phyloP scores from a whole-genome alignment of 805 yeast species.

The Zygoascus bituminiphila region DNA sequence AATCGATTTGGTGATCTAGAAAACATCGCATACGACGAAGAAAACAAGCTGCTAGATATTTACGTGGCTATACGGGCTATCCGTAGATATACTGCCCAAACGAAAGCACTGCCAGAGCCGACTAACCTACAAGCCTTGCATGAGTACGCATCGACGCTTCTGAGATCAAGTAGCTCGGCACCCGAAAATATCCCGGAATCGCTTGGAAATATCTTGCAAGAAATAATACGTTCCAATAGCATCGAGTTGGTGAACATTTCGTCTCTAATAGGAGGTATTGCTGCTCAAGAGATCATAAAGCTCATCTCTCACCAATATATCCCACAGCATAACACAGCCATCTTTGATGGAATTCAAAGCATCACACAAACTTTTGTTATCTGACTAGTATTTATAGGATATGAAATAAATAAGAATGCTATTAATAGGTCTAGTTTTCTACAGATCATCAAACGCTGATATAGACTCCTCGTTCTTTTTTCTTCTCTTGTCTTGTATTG shows the following conservation, averaged over 20 bases:
- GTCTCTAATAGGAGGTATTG: constrained; percentile 76
- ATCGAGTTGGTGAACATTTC: constrained; percentile 48
- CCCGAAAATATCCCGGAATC: background rate
- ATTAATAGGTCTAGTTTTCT: constrained; percentile 1
- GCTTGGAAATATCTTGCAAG: background rate
- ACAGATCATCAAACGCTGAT: constrained; percentile 22
- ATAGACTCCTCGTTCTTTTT: constrained; percentile 33
- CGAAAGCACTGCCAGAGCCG: background rate
- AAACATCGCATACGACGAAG: background rate
- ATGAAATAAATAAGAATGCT: background rate
- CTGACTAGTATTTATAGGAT: background rate
- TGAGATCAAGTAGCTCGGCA: background rate
- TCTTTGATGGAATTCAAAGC: constrained; percentile 61
- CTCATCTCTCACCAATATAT: constrained; percentile 67
- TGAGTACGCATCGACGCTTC: background rate
- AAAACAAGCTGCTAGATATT: constrained; percentile 15
- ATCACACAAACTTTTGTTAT: background rate
- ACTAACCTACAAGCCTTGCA: background rate
- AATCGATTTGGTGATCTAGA: constrained; percentile 11
- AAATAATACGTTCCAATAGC: constrained; percentile 29
- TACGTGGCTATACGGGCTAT: constrained; percentile 22
- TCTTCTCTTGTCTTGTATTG: constrained; percentile 53
- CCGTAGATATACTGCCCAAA: constrained; percentile 9
- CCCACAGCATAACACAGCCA: constrained; percentile 61
- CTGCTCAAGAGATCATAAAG: constrained; percentile 77